A percentile compares a stretch with the other conserved stretches of the same genome.
These are phyloP conservation scores for Rhododendron ovatum DNA, from an alignment of 148 eudicot species.

Conservation along the genomic window DNA sequence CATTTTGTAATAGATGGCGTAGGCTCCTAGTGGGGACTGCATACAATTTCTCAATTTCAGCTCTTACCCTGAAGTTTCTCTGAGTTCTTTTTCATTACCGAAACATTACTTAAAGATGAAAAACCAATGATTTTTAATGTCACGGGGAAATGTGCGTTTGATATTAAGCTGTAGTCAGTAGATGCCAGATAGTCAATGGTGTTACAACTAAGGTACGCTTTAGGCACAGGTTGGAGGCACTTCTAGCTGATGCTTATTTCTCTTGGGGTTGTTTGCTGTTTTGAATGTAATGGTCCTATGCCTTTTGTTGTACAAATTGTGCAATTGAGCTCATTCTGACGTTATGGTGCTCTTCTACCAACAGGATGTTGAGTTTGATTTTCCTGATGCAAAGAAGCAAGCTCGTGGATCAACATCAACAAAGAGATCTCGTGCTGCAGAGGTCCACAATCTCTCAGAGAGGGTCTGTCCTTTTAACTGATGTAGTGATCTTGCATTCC, in stretches of 20 bases:
- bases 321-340: not conserved
- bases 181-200: not conserved
- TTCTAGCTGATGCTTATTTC: not conserved
- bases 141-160: not conserved
- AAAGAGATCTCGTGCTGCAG: constrained; percentile 90
- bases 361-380: constrained; percentile 61
- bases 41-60: not conserved
- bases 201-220: not conserved
- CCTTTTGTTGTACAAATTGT: not conserved
- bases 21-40: not conserved
- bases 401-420: constrained; percentile 43
- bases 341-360: not conserved
- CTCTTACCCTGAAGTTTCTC: not conserved
- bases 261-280: not conserved
- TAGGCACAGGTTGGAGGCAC: not conserved
- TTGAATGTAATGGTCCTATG: not conserved
- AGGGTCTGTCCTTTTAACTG: constrained; percentile 42
- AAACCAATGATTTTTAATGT: not conserved
- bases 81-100: not conserved
- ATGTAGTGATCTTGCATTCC: not conserved
- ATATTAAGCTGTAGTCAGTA: not conserved
- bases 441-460: constrained; percentile 89
- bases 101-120: not conserved
- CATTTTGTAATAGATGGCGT: not conserved
- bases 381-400: constrained; percentile 46